These are phyloP conservation scores for Iris macrosiphon DNA, from an alignment of 106 monocot species.

Conservation along the genomic window DNA sequence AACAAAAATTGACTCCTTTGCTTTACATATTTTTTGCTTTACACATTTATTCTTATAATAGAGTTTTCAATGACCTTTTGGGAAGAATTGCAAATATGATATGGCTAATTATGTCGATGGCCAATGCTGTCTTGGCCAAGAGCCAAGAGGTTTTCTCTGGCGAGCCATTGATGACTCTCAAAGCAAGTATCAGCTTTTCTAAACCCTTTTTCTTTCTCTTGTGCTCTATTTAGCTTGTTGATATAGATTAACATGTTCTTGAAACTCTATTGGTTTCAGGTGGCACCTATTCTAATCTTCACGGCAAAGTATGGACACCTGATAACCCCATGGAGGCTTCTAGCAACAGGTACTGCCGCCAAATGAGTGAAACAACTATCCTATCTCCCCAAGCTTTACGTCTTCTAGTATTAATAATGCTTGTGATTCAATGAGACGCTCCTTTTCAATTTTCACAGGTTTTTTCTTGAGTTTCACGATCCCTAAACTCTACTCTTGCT, in stretches of 20 bases:
- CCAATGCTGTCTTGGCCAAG: constrained; percentile 48
- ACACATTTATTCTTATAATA: too few species aligned
- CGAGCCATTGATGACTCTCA: constrained; percentile 84
- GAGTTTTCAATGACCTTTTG: too few species aligned
- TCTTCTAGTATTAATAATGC: too few species aligned
- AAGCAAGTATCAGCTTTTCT: constrained; percentile 49
- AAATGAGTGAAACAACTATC: too few species aligned
- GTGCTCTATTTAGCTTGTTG: too few species aligned
- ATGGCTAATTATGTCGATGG: constrained; percentile 38
- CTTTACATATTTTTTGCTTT: too few species aligned
- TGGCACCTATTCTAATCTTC: constrained; percentile 18
- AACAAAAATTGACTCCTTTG: too few species aligned
- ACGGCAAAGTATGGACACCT: constrained; percentile 15
- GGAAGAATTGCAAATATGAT: too few species aligned
- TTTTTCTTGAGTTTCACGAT: constrained; percentile 58
- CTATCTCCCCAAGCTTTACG: too few species aligned
- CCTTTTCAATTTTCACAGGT: too few species aligned
- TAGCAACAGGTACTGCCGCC: constrained; percentile 5
- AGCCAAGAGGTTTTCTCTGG: constrained; percentile 70
- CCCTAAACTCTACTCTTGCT: constrained; percentile 45
- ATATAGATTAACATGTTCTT: not conserved
- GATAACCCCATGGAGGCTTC: constrained; percentile 17
- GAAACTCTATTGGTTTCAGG: constrained; percentile 8
- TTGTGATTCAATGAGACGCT: too few species aligned
- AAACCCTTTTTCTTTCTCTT: too few species aligned